These are phyloP conservation scores for Meyerozyma guilliermondii DNA, from an alignment of 1,139 yeast genomes.

Conservation along the genomic window DNA sequence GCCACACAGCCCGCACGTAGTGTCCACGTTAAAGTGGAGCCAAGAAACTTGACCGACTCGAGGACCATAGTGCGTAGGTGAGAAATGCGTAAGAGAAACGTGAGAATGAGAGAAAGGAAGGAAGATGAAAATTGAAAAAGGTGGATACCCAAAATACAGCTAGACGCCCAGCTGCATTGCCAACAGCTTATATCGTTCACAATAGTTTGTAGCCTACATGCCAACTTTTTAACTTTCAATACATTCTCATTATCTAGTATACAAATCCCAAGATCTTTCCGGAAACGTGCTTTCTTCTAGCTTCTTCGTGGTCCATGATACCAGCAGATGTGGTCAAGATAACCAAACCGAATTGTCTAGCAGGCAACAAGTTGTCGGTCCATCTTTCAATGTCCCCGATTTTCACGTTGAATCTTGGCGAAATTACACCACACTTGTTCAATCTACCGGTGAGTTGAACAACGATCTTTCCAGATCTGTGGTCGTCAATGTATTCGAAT, in stretches of 20 bases:
- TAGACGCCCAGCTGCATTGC: no score
- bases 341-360: conserved; percentile 97
- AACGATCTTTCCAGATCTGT: conserved; percentile 97
- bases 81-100: neutral
- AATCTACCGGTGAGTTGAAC: conserved; percentile 96
- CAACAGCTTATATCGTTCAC: no score
- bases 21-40: conserved; percentile 39
- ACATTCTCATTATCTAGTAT: conserved; percentile 43
- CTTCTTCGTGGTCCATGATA: conserved; percentile 99
- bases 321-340: conserved; percentile 98
- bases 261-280: conserved; percentile 97
- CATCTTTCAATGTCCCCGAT: conserved; percentile 93
- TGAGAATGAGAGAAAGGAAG: neutral
- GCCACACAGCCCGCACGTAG: conserved; percentile 63
- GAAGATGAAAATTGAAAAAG: neutral
- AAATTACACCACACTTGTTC: conserved; percentile 97
- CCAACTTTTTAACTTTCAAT: no score
- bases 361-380: conserved; percentile 96
- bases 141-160: neutral
- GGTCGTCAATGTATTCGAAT: conserved; percentile 97
- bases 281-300: conserved; percentile 99
- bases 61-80: neutral
- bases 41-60: conserved; percentile 26
- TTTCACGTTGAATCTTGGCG: conserved; percentile 97
- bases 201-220: neutral